Percentiles rank a stretch among this genome's conserved stretches.
Conservation (phyloP, 2,329 filamentous ascomycete species). For the Verticillium isaacii region DNA sequence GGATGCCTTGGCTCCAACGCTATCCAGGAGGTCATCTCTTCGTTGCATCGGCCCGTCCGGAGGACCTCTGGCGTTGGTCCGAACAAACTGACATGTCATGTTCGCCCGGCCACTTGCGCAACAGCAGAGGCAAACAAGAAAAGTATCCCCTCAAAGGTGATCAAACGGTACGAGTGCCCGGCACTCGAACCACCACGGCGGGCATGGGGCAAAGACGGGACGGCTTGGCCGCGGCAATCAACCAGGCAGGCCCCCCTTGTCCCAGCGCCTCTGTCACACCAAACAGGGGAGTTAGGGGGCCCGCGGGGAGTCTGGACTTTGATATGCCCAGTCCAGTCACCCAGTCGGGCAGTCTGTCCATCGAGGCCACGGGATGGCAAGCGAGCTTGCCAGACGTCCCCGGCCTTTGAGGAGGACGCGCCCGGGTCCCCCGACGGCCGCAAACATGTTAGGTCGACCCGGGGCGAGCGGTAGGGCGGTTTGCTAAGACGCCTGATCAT, state of each 20-base stretch:
- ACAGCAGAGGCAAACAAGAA: neutral
- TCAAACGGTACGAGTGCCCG: neutral
- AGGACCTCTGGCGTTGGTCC: neutral
- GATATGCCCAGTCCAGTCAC: neutral
- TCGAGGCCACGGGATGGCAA: neutral
- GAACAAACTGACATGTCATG: neutral
- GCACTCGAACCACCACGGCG: neutral
- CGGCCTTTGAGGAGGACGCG: neutral
- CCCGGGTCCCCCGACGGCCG: neutral
- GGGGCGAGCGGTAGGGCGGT: neutral
- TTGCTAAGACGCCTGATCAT: neutral
- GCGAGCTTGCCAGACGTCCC: neutral
- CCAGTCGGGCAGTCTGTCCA: neutral
- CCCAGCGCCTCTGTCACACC: neutral
- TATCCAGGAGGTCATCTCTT: neutral
- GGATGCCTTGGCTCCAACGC: neutral
- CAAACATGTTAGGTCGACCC: neutral
- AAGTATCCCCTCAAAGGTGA: neutral
- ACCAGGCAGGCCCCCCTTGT: neutral
- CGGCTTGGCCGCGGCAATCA: neutral
- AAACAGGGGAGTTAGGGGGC: neutral
- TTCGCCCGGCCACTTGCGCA: neutral
- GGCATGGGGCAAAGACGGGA: neutral
- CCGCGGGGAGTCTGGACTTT: neutral
- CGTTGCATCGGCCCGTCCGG: neutral